Evolutionary conservation across 2,329 filamentous ascomycete genomes (phyloP).

Genomic region (Thermothelomyces thermophilus): DNA sequence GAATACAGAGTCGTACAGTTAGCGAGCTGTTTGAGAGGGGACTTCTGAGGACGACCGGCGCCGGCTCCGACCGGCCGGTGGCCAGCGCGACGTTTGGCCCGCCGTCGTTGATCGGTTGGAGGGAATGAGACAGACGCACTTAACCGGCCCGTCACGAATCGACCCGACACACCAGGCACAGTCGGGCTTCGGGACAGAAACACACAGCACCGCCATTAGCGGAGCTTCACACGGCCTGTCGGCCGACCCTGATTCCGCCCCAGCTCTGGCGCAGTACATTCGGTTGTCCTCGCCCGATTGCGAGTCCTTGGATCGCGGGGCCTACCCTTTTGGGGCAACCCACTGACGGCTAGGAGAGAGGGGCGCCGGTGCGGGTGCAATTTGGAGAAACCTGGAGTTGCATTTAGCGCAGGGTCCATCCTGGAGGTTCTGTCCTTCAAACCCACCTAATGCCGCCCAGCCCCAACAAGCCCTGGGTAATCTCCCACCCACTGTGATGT

Average conservation of each 20-base stretch:
- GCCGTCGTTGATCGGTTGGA: background rate
- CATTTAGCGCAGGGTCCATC: background rate
- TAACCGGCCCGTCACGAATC: background rate
- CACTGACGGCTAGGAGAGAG: background rate
- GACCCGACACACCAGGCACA: conserved; percentile 1
- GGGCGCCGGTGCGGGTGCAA: background rate
- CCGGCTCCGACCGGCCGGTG: background rate
- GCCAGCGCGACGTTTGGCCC: background rate
- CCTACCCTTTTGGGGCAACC: background rate
- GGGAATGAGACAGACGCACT: background rate
- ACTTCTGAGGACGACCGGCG: background rate
- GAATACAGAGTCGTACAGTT: background rate
- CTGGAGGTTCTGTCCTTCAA: background rate
- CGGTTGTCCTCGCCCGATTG: background rate
- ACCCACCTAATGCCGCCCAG: too few species aligned
- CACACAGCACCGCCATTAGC: background rate
- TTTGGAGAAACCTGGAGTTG: background rate
- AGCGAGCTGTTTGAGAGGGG: background rate
- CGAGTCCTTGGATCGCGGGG: background rate
- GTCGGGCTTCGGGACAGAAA: conserved; percentile 5
- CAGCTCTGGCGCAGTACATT: too few species aligned
- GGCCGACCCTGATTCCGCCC: conserved; percentile 2
- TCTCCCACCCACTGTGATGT: too few species aligned
- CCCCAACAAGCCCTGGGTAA: too few species aligned
- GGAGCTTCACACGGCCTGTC: conserved; percentile 1